phyloP scores from a whole-genome alignment of 164 flowering plant species.

The Vitis amurensis region DNA sequence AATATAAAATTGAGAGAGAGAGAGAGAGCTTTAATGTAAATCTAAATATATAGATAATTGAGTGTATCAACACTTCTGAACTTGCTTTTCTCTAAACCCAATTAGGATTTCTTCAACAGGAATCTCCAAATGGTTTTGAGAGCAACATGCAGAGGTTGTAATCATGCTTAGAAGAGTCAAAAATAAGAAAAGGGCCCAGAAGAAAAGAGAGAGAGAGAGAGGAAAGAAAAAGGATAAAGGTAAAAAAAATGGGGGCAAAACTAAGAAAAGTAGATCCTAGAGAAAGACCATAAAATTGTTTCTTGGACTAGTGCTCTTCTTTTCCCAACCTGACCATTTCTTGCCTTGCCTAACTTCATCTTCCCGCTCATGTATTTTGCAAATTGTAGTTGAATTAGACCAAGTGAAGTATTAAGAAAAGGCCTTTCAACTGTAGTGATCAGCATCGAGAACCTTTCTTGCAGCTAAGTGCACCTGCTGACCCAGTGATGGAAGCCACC shows the following conservation, averaged over 20 bases:
- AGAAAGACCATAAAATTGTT: too few species aligned
- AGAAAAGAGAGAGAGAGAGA: background rate
- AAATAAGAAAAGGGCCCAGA: conserved; percentile 3
- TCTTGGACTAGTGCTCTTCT: background rate
- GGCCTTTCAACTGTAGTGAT: conserved; percentile 3
- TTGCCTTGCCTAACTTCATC: background rate
- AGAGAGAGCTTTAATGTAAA: background rate
- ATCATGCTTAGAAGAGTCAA: background rate
- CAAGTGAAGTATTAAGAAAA: background rate
- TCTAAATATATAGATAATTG: background rate
- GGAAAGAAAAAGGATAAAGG: conserved; percentile 1
- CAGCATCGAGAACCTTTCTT: conserved; percentile 73
- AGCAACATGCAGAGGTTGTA: conserved; percentile 53
- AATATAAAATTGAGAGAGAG: background rate
- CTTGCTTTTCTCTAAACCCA: conserved; percentile 32
- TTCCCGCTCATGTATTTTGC: background rate
- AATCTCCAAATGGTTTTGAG: conserved; percentile 27
- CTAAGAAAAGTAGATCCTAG: conserved; percentile 2
- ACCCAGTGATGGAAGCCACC: conserved; percentile 49
- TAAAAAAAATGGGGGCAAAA: conserved; percentile 6
- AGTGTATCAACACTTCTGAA: conserved; percentile 40
- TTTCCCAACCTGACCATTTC: background rate
- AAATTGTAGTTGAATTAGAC: background rate
- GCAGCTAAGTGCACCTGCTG: conserved; percentile 70
- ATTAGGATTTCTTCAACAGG: conserved; percentile 20